These are phyloP conservation scores for Dothidotthia symphoricarpi DNA, from an alignment of 2,329 filamentous ascomycete genomes.

Conservation along the genomic window DNA sequence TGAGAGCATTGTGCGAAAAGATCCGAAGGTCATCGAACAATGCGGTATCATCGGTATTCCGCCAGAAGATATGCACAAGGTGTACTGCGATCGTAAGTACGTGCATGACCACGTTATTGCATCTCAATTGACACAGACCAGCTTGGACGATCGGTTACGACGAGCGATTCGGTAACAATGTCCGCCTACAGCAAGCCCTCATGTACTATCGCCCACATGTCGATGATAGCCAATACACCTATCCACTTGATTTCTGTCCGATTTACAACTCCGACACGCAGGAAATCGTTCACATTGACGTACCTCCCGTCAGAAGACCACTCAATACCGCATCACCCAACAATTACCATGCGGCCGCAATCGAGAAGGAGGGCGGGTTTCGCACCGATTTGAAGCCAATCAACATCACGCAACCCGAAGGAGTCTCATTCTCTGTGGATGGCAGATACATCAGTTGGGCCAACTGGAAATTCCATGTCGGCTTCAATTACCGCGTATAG, in stretches of 20 bases:
- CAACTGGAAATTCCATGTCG: conserved; percentile 89
- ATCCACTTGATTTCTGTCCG: conserved; percentile 88
- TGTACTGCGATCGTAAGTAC: conserved; percentile 79
- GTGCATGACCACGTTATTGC: no score
- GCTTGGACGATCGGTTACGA: conserved; percentile 95
- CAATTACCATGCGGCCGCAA: conserved; percentile 74
- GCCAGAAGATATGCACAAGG: conserved; percentile 84
- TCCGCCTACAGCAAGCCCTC: conserved; percentile 83
- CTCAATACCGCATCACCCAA: conserved; percentile 69
- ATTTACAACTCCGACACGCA: conserved; percentile 82
- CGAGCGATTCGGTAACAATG: conserved; percentile 75
- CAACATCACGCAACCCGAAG: conserved; percentile 83
- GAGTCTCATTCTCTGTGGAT: conserved; percentile 78
- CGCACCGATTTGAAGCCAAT: conserved; percentile 79
- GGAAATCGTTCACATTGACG: conserved; percentile 77
- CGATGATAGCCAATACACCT: conserved; percentile 88
- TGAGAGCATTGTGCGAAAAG: conserved; percentile 71
- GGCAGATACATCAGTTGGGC: conserved; percentile 81
- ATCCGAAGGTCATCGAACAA: conserved; percentile 86
- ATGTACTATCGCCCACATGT: conserved; percentile 91
- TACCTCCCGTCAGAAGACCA: conserved; percentile 73
- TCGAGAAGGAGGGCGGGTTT: conserved; percentile 73
- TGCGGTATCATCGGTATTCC: conserved; percentile 80
- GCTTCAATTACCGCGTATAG: conserved; percentile 93
- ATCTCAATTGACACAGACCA: conserved; percentile 38